Base-by-base conservation (phyloP, 768 basidiomycete genomes). In the Dendrothele bispora region DNA sequence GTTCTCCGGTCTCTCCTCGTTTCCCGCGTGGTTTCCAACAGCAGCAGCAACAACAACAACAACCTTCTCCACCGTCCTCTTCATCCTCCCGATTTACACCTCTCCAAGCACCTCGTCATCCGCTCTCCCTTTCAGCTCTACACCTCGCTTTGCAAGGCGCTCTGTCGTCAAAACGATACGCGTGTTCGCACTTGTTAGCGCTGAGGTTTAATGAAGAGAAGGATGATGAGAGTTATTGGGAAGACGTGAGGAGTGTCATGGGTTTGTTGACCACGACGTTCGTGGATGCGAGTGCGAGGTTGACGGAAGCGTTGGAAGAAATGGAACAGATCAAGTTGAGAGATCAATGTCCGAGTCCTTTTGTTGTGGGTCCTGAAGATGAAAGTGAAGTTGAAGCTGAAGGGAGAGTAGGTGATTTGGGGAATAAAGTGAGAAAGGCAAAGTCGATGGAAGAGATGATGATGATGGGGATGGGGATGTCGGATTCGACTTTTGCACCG, bases 401-500 rank as follows among this genome's bases (percentile, higher is more conserved):
- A 25, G 32, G 44, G 42, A 29, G 36, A 21, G 2, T 21, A 26
- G 7, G 5, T 37, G 36, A 7, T 37, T 6, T n/a, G n/a, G n/a
- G 36, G 21, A 17, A 36, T 46, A 46, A n/a, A 30, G 1, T 14
- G 7, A 26, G 30, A 7, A 39, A 34, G 7, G 50, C 38, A 25
- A 56, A 44, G 21, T 40, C 39, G 37, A 43, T 20, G 27, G 21
- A 36, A 30, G 37, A 43, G 43, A 37, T 37, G 38, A 51, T 45
- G 37, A 46, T 24, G 36, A 30, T 36, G n/a, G 55, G 14, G 47
- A 45, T 14, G 47, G 56, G 52, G 46, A n/a, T n/a, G n/a, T n/a
- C n/a, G n/a, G n/a, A n/a, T n/a, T n/a, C n/a, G n/a, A 83, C 83
- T 3, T 91, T 89, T 52, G 90, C 90, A 1, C 90, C 90, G 1